Conservation (phyloP, 2,329 filamentous ascomycete genomes). For the Aspergillus novoparasiticus region DNA sequence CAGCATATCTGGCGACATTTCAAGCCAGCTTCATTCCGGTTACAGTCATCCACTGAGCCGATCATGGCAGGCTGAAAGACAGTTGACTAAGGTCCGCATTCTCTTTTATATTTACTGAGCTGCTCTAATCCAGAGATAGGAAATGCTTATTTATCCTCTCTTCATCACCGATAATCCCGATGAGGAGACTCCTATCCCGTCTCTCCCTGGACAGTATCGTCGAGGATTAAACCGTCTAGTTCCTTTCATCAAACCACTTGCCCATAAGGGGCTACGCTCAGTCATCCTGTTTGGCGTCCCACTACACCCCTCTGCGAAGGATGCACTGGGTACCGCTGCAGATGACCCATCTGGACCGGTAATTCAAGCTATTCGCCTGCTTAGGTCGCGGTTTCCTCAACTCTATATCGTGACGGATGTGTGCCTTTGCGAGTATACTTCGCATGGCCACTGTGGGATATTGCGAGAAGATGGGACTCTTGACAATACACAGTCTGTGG, state of each 20-base stretch:
- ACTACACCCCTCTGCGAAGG: conserved; percentile 76
- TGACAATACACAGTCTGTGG: conserved; percentile 91
- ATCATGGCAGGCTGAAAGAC: conserved; percentile 80
- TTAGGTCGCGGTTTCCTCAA: conserved; percentile 82
- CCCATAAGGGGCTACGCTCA: conserved; percentile 85
- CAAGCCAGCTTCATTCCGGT: conserved; percentile 79
- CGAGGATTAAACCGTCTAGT: conserved; percentile 84
- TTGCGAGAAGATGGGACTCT: conserved; percentile 87
- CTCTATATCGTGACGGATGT: conserved; percentile 92
- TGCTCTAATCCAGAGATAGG: conserved; percentile 54
- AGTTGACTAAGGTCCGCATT: conserved; percentile 74
- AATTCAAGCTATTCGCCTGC: conserved; percentile 79
- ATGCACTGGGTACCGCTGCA: conserved; percentile 85
- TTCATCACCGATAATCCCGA: conserved; percentile 95
- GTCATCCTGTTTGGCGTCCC: conserved; percentile 97
- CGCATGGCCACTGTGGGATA: conserved; percentile 96
- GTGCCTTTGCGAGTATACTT: conserved; percentile 98
- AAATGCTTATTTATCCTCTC: conserved; percentile 97
- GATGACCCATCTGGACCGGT: conserved; percentile 94
- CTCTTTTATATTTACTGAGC: background rate
- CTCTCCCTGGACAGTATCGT: conserved; percentile 86
- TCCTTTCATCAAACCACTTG: conserved; percentile 80
- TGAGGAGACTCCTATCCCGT: conserved; percentile 87
- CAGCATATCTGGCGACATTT: conserved; percentile 66
- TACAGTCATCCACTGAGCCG: conserved; percentile 79